Conservation (phyloP, 148 eudicot species). For the Rhododendron ovatum region DNA sequence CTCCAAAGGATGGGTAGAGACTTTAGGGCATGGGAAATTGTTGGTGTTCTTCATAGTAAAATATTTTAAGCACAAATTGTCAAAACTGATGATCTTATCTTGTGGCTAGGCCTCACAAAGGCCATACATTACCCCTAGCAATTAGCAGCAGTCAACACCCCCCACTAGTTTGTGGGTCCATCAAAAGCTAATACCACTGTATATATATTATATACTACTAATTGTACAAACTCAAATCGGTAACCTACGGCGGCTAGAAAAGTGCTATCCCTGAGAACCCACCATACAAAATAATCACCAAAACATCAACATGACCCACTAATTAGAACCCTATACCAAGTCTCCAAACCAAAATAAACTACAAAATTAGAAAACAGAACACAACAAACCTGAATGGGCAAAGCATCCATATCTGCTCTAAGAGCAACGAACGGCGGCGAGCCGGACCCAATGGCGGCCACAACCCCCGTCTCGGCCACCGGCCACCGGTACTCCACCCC, state of each 20-base stretch:
- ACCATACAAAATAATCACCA: neutral
- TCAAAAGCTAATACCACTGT: neutral
- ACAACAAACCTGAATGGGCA: constrained; percentile 43
- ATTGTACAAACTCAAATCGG: neutral
- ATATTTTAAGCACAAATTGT: neutral
- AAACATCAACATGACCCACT: neutral
- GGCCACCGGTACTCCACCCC: constrained; percentile 39
- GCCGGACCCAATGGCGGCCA: constrained; percentile 41
- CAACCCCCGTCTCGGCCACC: constrained; percentile 40
- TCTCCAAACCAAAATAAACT: neutral
- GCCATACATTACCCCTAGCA: neutral
- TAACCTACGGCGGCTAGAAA: neutral
- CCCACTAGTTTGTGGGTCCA: neutral
- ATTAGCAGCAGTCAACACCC: neutral
- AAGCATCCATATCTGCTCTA: constrained; percentile 59
- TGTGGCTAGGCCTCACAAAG: neutral
- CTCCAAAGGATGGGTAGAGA: neutral
- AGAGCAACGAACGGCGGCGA: constrained; percentile 46
- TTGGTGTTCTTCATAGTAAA: neutral
- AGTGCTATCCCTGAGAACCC: neutral
- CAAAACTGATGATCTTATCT: neutral
- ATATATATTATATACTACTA: neutral
- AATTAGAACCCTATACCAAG: neutral
- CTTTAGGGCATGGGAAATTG: neutral
- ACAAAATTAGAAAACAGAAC: neutral